Evolutionary conservation across 2,329 filamentous ascomycete species (phyloP), one percentile per base, ranked within the genome.

Genomic region (Aspergillus pseudoterreus): DNA sequence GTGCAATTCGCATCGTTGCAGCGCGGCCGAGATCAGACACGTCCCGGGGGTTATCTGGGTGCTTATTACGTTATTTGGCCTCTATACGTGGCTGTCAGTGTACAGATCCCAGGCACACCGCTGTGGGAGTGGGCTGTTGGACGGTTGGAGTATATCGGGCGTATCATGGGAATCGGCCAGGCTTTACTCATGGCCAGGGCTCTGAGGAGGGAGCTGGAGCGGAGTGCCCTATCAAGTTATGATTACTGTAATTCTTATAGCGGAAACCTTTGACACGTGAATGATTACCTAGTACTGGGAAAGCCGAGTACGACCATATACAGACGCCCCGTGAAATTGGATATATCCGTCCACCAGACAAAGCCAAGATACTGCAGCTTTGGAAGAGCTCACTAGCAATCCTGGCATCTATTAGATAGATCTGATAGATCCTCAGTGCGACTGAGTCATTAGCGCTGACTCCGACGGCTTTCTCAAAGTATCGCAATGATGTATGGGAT

Each of bases 191-290:
- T 52, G 50, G 46, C 45, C 6, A 45, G 46, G 19, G 39, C 17
- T 8, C 22, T 50, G 14, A 36, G 14, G 11, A 43, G 41, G 11
- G 48, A 50, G 41, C 41, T 50, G 4, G 30, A 30, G 3, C 27
- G 6, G 48, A 17, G 14, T 6, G 42, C 41, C 6, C 12, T 50
- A 35, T 50, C 48, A 6, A 24, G 43, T 15, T 50, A 45, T 45
- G 48, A 50, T 22, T 50, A 50, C 19, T 50, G 48, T 14, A 32
- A 50, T 45, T 50, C 48, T n/a, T 50, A 50, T 42, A 22, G 39
- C 39, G 11, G 15, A 6, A 42, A 22, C 39, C 39, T 38, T 8
- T 38, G 35, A 38, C 22, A 22, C 22, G 6, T 22, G 3, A 19
- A 19, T 19, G 19, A 19, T 19, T 2, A 3, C 19, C 19, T 19